Conservation (phyloP, 2,329 filamentous ascomycete species). For the Fusarium sp. region DNA sequence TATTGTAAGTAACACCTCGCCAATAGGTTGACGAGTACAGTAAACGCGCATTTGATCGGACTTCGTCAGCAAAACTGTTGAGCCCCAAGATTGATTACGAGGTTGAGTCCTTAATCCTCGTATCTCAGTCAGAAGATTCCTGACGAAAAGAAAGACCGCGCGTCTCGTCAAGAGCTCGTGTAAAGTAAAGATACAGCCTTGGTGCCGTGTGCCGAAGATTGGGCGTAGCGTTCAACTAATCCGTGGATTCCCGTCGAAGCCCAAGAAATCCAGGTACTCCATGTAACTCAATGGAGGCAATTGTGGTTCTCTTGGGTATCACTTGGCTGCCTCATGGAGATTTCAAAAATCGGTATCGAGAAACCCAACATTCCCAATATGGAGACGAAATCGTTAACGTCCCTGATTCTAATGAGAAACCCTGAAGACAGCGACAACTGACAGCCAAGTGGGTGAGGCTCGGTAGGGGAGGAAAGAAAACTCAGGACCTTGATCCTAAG, state of each 20-base stretch:
- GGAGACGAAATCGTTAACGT: conserved; percentile 10
- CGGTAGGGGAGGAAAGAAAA: too few species aligned
- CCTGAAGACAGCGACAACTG: conserved; percentile 10
- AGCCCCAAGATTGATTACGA: conserved; percentile 4
- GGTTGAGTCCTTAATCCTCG: neutral
- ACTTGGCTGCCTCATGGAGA: conserved; percentile 32
- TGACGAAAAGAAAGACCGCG: conserved; percentile 7
- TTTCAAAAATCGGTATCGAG: conserved; percentile 7
- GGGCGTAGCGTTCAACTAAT: neutral
- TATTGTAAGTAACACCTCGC: neutral
- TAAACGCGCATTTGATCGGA: neutral
- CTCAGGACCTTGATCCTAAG: too few species aligned
- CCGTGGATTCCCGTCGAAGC: conserved; percentile 10
- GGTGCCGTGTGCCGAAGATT: conserved; percentile 13
- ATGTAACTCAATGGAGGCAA: conserved; percentile 14
- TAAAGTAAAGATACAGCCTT: conserved; percentile 10
- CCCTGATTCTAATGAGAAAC: conserved; percentile 7
- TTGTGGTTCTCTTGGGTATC: conserved; percentile 14
- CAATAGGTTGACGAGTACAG: neutral
- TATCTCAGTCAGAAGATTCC: neutral
- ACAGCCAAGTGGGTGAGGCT: conserved; percentile 21
- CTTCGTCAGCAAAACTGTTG: conserved; percentile 1
- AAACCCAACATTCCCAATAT: conserved; percentile 8
- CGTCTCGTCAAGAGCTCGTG: neutral
- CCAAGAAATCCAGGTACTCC: conserved; percentile 8